phyloP scores from a whole-genome alignment of 148 eudicot species.

The Hydrangea macrophylla region DNA sequence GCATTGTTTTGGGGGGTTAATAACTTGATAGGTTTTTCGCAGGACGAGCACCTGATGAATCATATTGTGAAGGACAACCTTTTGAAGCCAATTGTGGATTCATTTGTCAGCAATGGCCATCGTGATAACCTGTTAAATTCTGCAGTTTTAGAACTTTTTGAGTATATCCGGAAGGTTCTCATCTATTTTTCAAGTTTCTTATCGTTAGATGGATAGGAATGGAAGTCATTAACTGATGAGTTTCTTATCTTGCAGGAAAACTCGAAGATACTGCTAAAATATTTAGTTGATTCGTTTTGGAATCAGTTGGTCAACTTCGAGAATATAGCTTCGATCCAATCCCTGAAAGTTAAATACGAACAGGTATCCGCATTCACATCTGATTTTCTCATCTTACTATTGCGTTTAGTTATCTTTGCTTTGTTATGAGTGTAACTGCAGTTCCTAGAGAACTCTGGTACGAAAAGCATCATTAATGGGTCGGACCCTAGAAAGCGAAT shows the following conservation, averaged over 20 bases:
- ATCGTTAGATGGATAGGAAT: slow-evolving; percentile 2
- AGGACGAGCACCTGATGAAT: slow-evolving; percentile 87
- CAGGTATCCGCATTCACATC: slow-evolving; percentile 48
- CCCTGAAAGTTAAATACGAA: slow-evolving; percentile 79
- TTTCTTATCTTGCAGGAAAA: slow-evolving; percentile 63
- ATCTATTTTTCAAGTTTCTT: background rate
- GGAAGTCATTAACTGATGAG: slow-evolving; percentile 8
- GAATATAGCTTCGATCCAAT: slow-evolving; percentile 44
- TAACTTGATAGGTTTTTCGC: slow-evolving; percentile 23
- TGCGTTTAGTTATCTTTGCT: slow-evolving; percentile 1
- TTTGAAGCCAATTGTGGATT: slow-evolving; percentile 84
- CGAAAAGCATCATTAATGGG: slow-evolving; percentile 31
- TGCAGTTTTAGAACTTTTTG: slow-evolving; percentile 86
- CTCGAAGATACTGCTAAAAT: slow-evolving; percentile 61
- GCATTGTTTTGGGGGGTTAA: slow-evolving; percentile 6
- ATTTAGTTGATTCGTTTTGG: slow-evolving; percentile 88
- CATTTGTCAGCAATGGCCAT: slow-evolving; percentile 76
- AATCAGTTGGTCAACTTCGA: slow-evolving; percentile 69
- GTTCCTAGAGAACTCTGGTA: slow-evolving; percentile 65
- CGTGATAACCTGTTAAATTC: slow-evolving; percentile 90
- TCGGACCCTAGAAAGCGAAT: slow-evolving; percentile 66
- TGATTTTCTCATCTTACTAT: background rate
- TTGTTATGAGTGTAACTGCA: slow-evolving; percentile 34
- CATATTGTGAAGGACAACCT: slow-evolving; percentile 78
- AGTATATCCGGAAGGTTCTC: slow-evolving; percentile 71